phyloP scores from a whole-genome alignment of 345 rosid genomes.

The Camelina laxa region DNA sequence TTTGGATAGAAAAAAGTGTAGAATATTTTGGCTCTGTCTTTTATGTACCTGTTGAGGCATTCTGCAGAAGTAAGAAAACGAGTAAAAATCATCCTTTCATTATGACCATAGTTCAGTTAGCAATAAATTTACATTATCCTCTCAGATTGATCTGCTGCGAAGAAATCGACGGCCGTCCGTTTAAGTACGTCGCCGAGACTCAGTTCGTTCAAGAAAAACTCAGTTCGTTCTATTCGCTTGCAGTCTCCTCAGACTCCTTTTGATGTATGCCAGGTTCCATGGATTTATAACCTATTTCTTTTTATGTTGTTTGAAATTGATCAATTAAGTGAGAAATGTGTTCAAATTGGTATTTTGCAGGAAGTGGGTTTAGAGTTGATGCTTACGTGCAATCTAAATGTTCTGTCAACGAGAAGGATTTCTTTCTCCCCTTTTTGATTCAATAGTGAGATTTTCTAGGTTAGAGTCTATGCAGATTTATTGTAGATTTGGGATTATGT shows the following conservation, averaged over 20 bases:
- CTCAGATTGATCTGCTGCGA: slow-evolving; percentile 82
- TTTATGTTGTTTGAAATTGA: background rate
- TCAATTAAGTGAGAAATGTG: background rate
- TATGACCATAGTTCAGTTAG: slow-evolving; percentile 8
- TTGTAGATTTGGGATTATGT: background rate
- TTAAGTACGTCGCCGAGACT: slow-evolving; percentile 82
- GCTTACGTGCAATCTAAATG: slow-evolving; percentile 92
- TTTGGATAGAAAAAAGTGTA: background rate
- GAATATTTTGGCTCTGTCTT: background rate
- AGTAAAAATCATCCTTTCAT: background rate
- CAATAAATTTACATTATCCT: slow-evolving; percentile 15
- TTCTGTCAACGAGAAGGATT: slow-evolving; percentile 96
- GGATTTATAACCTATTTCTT: background rate
- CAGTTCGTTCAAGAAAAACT: slow-evolving; percentile 71
- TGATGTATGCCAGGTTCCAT: slow-evolving; percentile 55
- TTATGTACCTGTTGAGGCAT: too few relatives aligned
- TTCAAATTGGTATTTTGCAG: slow-evolving; percentile 44
- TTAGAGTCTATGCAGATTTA: background rate
- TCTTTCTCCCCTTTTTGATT: background rate
- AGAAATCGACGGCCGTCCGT: slow-evolving; percentile 86
- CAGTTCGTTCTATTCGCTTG: slow-evolving; percentile 76
- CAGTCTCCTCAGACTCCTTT: slow-evolving; percentile 76
- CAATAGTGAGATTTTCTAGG: background rate
- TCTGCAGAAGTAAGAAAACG: too few relatives aligned
- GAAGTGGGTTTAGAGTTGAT: slow-evolving; percentile 82